phyloP scores from a whole-genome alignment of 345 rosid species.

The Brassica juncea region DNA sequence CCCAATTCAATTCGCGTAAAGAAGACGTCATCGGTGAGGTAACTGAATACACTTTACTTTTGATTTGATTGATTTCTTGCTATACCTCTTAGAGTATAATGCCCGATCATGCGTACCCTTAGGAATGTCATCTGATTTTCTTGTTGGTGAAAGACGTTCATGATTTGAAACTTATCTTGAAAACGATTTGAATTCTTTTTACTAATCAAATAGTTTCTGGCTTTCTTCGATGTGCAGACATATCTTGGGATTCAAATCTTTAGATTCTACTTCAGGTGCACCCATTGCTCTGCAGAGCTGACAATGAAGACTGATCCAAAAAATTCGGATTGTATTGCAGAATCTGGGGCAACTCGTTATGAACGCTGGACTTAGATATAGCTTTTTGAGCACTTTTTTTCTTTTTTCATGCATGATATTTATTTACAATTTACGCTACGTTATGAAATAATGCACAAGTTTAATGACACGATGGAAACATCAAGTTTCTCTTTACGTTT shows the following conservation, averaged over 20 bases:
- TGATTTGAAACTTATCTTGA: neutral
- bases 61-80: neutral
- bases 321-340: slow-evolving; percentile 83
- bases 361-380: slow-evolving; percentile 65
- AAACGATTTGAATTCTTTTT: slow-evolving; percentile 16
- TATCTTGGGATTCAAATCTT: slow-evolving; percentile 86
- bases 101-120: neutral
- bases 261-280: slow-evolving; percentile 93
- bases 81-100: neutral
- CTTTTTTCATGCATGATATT: neutral
- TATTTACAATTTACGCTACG: neutral
- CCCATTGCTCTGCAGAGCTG: slow-evolving; percentile 85
- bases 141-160: neutral
- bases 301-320: slow-evolving; percentile 90
- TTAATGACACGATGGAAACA: neutral
- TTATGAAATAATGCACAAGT: neutral
- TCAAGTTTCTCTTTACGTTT: neutral
- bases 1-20: slow-evolving; percentile 85
- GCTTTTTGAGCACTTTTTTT: neutral
- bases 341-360: slow-evolving; percentile 75
- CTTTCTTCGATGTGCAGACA: slow-evolving; percentile 50
- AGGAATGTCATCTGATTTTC: neutral
- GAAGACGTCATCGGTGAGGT: slow-evolving; percentile 93
- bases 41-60: neutral
- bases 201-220: slow-evolving; percentile 1